These are phyloP conservation scores for Candida railenensis DNA, from an alignment of 805 yeast species.

Conservation along the genomic window DNA sequence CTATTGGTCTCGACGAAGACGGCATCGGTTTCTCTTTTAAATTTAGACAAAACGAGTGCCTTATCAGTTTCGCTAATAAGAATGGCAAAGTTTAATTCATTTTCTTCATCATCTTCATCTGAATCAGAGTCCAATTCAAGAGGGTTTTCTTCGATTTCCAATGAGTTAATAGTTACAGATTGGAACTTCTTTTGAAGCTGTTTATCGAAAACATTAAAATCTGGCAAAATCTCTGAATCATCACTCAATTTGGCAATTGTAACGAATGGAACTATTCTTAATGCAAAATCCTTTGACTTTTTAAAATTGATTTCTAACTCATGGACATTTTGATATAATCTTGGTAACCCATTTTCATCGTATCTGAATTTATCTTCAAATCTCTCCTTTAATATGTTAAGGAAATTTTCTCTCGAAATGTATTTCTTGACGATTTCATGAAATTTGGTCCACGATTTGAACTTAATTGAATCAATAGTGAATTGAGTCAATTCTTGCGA, in stretches of 20 bases:
- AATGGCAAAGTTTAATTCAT: conserved; percentile 48
- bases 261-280: conserved; percentile 57
- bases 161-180: conserved; percentile 34
- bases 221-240: conserved; percentile 61
- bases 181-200: conserved; percentile 18
- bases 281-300: conserved; percentile 57
- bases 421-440: conserved; percentile 58
- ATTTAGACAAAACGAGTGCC: conserved; percentile 52
- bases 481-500: conserved; percentile 37
- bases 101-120: conserved; percentile 22
- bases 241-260: conserved; percentile 53
- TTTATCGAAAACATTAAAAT: conserved; percentile 41
- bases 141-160: conserved; percentile 26
- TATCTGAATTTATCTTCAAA: conserved; percentile 85
- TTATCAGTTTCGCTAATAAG: conserved; percentile 59
- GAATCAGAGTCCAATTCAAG: conserved; percentile 17
- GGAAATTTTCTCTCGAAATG: conserved; percentile 63
- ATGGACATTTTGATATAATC: conserved; percentile 69
- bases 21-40: conserved; percentile 75
- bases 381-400: conserved; percentile 65
- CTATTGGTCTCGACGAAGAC: conserved; percentile 85
- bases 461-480: conserved; percentile 45
- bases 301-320: conserved; percentile 70
- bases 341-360: conserved; percentile 79
- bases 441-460: conserved; percentile 65